phyloP scores from a whole-genome alignment of 768 basidiomycete genomes.

The Kwoniella sp. region DNA sequence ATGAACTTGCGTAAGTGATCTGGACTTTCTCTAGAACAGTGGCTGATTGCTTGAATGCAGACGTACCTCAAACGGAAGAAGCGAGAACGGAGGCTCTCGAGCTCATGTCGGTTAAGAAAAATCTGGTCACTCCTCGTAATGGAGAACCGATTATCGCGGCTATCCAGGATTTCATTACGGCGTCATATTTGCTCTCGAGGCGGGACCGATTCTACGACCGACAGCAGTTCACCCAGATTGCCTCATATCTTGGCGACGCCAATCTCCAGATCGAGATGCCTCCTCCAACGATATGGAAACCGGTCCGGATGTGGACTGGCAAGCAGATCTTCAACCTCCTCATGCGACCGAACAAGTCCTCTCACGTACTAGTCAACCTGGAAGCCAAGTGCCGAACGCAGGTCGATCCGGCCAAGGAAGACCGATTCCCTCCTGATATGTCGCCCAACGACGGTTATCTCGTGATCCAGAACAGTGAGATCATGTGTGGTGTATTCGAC shows the following conservation, averaged over 20 bases:
- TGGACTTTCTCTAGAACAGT: not conserved
- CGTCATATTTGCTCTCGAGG: constrained; percentile 89
- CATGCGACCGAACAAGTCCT: constrained; percentile 87
- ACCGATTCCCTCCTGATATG: constrained; percentile 70
- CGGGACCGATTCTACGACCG: constrained; percentile 92
- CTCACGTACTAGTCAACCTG: constrained; percentile 85
- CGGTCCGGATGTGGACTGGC: constrained; percentile 90
- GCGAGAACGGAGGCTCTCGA: constrained; percentile 94
- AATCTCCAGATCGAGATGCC: constrained; percentile 91
- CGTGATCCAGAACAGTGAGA: constrained; percentile 94
- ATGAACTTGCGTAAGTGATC: constrained; percentile 89
- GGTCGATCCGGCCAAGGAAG: constrained; percentile 49
- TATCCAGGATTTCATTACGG: constrained; percentile 99
- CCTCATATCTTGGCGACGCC: constrained; percentile 90
- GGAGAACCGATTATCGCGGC: constrained; percentile 99
- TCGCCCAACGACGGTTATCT: constrained; percentile 98
- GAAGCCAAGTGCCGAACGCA: constrained; percentile 90
- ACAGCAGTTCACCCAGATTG: constrained; percentile 92
- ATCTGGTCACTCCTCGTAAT: constrained; percentile 95
- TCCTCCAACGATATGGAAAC: constrained; percentile 91
- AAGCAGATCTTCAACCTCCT: constrained; percentile 98
- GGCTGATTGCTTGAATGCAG: constrained; percentile 58
- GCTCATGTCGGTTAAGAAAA: constrained; percentile 95
- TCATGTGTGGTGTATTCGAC: constrained; percentile 99
- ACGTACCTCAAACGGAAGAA: constrained; percentile 98